These are phyloP conservation scores for Mrakia hoshinonis DNA, from an alignment of 768 basidiomycete species.

Conservation along the genomic window DNA sequence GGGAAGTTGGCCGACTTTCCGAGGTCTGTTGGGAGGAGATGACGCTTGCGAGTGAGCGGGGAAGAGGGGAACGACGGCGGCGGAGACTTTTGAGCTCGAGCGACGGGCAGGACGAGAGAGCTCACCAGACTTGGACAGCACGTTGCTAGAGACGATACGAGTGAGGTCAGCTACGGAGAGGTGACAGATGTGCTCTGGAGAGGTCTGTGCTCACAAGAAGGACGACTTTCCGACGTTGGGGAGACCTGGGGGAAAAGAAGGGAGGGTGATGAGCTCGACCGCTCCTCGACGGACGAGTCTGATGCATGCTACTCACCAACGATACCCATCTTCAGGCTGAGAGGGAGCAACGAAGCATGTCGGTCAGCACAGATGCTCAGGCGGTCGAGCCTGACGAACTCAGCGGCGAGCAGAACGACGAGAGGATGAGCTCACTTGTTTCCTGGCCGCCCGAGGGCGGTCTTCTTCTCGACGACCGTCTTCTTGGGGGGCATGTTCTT, in stretches of 20 bases:
- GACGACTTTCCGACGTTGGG: conserved; percentile 98
- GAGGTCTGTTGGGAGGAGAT: conserved; percentile 50
- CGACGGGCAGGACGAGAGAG: background rate
- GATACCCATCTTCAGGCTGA: conserved; percentile 71
- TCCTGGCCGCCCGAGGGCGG: conserved; percentile 75
- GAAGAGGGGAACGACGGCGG: background rate
- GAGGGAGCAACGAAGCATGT: background rate
- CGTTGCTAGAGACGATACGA: conserved; percentile 49
- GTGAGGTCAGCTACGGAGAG: background rate
- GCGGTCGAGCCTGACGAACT: too few species aligned
- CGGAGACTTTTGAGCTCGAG: background rate
- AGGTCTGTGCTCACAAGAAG: conserved; percentile 55
- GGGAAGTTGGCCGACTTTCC: conserved; percentile 97
- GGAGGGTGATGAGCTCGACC: background rate
- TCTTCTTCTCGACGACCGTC: conserved; percentile 80
- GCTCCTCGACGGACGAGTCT: background rate
- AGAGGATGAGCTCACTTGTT: too few species aligned
- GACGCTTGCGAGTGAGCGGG: too few species aligned
- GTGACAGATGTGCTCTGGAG: too few species aligned
- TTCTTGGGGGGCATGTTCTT: conserved; percentile 74
- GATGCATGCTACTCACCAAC: conserved; percentile 60
- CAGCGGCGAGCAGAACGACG: too few species aligned
- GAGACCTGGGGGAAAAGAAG: conserved; percentile 49
- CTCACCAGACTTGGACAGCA: conserved; percentile 75
- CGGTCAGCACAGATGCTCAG: background rate